Conservation (phyloP, 2,329 filamentous ascomycete species). For the Nothopassalora personata region DNA sequence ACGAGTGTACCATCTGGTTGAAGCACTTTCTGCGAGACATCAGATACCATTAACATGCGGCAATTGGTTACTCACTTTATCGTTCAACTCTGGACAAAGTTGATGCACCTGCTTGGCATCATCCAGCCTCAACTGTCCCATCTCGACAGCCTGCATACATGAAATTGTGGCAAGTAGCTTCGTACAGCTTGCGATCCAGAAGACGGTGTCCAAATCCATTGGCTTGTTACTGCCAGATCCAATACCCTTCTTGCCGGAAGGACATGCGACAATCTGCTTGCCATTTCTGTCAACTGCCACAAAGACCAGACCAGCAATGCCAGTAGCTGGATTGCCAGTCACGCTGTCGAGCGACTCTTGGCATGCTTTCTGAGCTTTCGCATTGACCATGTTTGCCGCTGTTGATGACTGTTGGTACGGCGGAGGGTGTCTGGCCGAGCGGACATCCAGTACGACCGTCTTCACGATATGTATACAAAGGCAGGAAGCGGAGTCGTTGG, state of each 20-base stretch:
- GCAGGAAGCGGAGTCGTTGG: neutral
- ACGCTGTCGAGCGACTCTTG: conserved; percentile 35
- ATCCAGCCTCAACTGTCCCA: conserved; percentile 39
- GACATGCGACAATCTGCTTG: conserved; percentile 37
- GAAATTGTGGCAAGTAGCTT: conserved; percentile 43
- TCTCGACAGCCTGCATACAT: conserved; percentile 46
- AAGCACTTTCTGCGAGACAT: conserved; percentile 36
- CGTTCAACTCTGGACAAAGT: conserved; percentile 40
- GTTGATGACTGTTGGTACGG: neutral
- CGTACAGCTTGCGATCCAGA: conserved; percentile 52
- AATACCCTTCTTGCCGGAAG: conserved; percentile 39
- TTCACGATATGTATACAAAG: neutral
- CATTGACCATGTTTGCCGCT: conserved; percentile 16
- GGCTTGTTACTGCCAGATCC: conserved; percentile 36
- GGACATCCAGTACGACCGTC: no score
- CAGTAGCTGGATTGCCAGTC: conserved; percentile 25
- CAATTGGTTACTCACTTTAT: neutral
- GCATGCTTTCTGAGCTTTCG: conserved; percentile 32
- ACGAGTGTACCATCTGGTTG: conserved; percentile 37
- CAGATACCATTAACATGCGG: neutral
- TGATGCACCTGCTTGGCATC: conserved; percentile 37
- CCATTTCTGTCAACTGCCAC: conserved; percentile 42
- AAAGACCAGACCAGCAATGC: conserved; percentile 44
- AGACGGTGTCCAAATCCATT: conserved; percentile 55
- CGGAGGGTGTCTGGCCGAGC: neutral